Base-by-base conservation (phyloP, 352 stramenopile genomes). In the Phytopythium aichiense region DNA sequence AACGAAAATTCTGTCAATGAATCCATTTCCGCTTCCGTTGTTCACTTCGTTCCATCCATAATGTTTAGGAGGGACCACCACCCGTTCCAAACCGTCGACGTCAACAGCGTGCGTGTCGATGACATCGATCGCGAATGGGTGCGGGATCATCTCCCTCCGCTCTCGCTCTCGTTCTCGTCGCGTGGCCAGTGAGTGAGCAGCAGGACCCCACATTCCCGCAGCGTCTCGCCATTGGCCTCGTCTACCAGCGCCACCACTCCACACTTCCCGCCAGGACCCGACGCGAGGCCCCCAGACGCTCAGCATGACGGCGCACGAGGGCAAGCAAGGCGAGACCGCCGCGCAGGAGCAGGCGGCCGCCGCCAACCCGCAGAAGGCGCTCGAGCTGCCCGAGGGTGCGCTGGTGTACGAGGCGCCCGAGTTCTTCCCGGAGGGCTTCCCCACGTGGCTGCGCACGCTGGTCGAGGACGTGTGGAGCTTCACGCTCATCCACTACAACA, bases 401-500 rank as follows among this genome's bases (percentile, higher is more conserved):
- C 75, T 89, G 42, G 74, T 79, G 51, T 77, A 82, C 63, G 69
- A 73, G 53, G 57, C 74, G n/a, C 68, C 70, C 33, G 64, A 69
- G 45, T 85, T 78, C 67, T 89, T 81, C 65, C 60, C 56, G 23
- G 61, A 74, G 33, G 66, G 66, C 64, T 80, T 65, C 33, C 56
- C 80, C 1, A 58, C 60, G 53, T 87, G 77, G 80, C 56, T 76
- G 56, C 80, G 85, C 58, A 61, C 31, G 28, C 35, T 76, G 33
- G 46, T 73, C 37, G 69, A 67, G 1, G 74, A 87, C 50, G 45
- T 73, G 46, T 88, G 88, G 60, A 72, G 70, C 66, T 87, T 90
- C 63, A 65, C 86, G 40, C 76, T 68, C 58, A 85, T 90, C 71
- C 83, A 92, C 67, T 92, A 92, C 77, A 89, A 89, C 63, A 55